Base-by-base conservation (phyloP, 768 basidiomycete genomes). In the Peribolospora kevripleyi region DNA sequence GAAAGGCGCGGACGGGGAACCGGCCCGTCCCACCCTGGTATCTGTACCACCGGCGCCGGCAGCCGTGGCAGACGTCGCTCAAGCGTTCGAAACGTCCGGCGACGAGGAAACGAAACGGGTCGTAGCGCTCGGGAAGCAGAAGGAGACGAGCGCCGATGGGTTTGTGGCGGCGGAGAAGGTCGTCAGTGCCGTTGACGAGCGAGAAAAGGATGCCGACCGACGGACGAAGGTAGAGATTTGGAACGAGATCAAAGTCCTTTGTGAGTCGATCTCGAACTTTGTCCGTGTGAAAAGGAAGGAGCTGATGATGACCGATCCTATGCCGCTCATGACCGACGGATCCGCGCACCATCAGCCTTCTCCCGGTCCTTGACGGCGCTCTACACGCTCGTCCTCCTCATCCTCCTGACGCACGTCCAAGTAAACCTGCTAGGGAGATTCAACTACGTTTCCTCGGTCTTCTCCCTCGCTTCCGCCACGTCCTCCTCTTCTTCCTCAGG, bases 201-300 rank as follows among this genome's bases (percentile, higher is more conserved):
- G 58, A 58, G 51, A 62, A 55, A 39, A 51, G 46, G 40, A 58
- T 55, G 42, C 54, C 64, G 51, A 53, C 58, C 25, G 43, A 72
- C 68, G 70, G 58, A 78, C 75, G n/a, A 87, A 81, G 65, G 76
- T 74, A 1, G 81, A 90, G 62, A 70, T 97, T 6, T 97, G 91
- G 91, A 79, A 79, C 55, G 86, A 93, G 67, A 75, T 93, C 43
- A 95, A 93, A 66, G 75, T 87, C 43, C 76, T 90, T 41, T 79
- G 84, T 81, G 63, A 50, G 75, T 70, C 25, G 13, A 14, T 46
- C 48, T 7, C 43, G 53, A 39, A 8, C 6, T 14, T 46, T 14
- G 3, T 38, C 9, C 8, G 37, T 40, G 7, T 25, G 46, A 5
- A 52, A 42, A 48, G 37, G 13, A 5, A 14, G 3, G 3, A 13